Base-by-base conservation (phyloP, 345 rosid genomes). In the Sonneratia caseolaris region DNA sequence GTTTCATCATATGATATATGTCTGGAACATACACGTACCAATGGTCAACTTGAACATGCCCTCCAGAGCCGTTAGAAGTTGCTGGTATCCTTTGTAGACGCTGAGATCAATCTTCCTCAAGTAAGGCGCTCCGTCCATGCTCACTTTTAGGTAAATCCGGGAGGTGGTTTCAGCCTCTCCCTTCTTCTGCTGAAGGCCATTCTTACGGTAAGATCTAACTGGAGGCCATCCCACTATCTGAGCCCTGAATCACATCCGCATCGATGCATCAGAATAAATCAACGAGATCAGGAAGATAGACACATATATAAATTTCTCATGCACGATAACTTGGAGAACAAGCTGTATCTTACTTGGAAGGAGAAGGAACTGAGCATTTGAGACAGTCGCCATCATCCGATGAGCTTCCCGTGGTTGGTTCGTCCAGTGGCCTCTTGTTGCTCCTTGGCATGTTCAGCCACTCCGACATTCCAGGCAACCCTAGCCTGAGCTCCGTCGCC, bases 191-290 rank as follows among this genome's bases (percentile, higher is more conserved):
- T 81, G 82, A 47, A 84, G 68, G 66, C 32, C 82, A 70, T 85
- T 91, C 77, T 87, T 88, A 67, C 90, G 77, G 70, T 79, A 83
- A 37, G 96, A 87, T 72, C 87, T 78, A 59, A 91, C 76, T 1
- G 93, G 96, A 4, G 93, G 96, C 96, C 96, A 91, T 37, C 96
- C 96, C 55, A 91, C 88, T 38, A 88, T 77, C 73, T 88, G 96
- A 66, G 89, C 81, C 76, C 96, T 88, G 70, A 14, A 66, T 48
- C 56, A 62, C 19, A 19, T 55, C 24, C n/a, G 7, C 7, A 57
- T 57, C 32, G 9, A 10, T 47, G 13, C 3, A n/a, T 57, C 32
- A 32, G 66, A 27, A 62, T n/a, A 22, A 2, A 62, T 13, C 37
- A 62, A 3, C 12, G 38, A 62, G 19, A 62, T 13, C 13, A 47